These are phyloP conservation scores for Erigeron canadensis DNA, from an alignment of 129 eudicot genomes.

Conservation along the genomic window DNA sequence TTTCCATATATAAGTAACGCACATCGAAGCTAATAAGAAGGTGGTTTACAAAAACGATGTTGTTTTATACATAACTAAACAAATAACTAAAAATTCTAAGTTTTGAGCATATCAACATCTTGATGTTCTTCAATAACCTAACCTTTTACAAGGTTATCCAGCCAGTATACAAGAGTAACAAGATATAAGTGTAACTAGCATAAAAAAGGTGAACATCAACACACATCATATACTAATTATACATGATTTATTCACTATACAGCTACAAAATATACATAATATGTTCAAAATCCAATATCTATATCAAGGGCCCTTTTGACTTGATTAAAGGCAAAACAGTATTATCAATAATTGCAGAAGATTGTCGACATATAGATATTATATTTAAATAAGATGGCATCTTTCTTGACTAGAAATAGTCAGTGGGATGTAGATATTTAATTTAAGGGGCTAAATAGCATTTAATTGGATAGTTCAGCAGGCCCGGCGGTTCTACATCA, in stretches of 20 bases:
- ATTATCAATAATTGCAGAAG: slow-evolving; percentile 14
- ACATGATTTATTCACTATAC: too few relatives aligned
- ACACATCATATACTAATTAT: neutral
- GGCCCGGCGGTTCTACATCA: slow-evolving; percentile 4
- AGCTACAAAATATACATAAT: too few relatives aligned
- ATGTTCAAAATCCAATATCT: too few relatives aligned
- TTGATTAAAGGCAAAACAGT: slow-evolving; percentile 16
- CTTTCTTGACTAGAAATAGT: slow-evolving; percentile 11
- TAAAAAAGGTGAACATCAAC: neutral
- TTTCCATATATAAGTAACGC: neutral
- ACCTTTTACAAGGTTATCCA: neutral
- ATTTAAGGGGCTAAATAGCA: neutral
- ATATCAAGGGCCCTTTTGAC: slow-evolving; percentile 27
- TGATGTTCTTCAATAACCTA: neutral
- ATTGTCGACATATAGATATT: slow-evolving; percentile 12
- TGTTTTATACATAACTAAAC: neutral
- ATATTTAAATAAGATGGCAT: slow-evolving; percentile 24
- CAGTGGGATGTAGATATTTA: slow-evolving; percentile 15
- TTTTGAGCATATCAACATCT: neutral
- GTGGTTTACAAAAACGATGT: neutral
- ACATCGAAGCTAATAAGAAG: neutral
- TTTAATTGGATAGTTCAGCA: slow-evolving; percentile 10
- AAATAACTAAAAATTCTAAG: neutral
- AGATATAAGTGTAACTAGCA: too few relatives aligned
- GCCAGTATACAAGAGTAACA: neutral